Percentiles rank a stretch among this genome's conserved stretches.
These are phyloP conservation scores for Yamagishiella unicocca DNA, from an alignment of 139 green algal species.

Conservation along the genomic window DNA sequence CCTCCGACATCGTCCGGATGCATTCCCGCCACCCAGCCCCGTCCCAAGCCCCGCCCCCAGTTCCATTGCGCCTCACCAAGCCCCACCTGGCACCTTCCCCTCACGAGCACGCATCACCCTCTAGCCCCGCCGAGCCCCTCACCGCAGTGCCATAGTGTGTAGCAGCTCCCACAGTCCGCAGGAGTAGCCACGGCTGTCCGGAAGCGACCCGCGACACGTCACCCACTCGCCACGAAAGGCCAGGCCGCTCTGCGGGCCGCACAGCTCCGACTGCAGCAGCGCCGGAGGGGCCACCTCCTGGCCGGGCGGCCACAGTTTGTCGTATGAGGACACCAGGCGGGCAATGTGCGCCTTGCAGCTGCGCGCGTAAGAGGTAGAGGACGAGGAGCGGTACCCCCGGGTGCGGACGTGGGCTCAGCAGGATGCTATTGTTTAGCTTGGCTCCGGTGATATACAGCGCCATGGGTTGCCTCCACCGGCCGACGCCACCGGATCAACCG, in stretches of 20 bases:
- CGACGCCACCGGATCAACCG: no score
- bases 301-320: background rate
- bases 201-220: constrained; percentile 64
- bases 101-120: no score
- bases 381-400: no score
- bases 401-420: no score
- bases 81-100: no score
- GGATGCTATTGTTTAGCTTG: no score
- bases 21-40: no score
- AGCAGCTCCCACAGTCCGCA: constrained; percentile 86
- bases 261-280: background rate
- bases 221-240: constrained; percentile 50
- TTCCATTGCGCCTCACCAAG: no score
- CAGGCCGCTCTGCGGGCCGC: background rate
- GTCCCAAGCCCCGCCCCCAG: no score
- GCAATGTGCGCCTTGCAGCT: constrained; percentile 27
- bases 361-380: background rate
- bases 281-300: background rate
- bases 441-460: no score
- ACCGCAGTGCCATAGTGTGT: constrained; percentile 70
- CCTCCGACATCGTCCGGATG: no score
- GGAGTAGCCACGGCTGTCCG: constrained; percentile 75
- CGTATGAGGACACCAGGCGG: background rate
- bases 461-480: no score
- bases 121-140: background rate